Evolutionary conservation across 2,329 filamentous ascomycete species (phyloP).

Genomic region (Aspergillus ibericus): DNA sequence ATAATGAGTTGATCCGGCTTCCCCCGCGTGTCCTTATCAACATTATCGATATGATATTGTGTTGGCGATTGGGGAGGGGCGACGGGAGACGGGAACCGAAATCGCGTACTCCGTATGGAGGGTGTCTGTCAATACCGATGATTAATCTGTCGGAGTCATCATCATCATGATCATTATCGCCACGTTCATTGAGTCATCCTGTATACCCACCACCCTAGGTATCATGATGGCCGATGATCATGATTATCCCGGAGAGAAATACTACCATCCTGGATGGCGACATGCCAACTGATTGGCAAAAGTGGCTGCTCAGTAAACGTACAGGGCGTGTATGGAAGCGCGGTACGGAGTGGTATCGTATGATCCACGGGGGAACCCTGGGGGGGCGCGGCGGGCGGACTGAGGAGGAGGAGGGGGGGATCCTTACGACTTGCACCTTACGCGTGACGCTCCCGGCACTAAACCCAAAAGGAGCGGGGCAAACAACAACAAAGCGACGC

Average conservation of each 20-base stretch:
- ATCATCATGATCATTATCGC: too few species aligned
- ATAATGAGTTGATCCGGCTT: slow-evolving; percentile 10
- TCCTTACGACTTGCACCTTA: background rate
- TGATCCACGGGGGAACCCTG: slow-evolving; percentile 10
- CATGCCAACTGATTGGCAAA: too few species aligned
- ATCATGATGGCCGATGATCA: too few species aligned
- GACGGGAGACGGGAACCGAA: background rate
- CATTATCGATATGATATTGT: slow-evolving; percentile 19
- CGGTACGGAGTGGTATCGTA: slow-evolving; percentile 10
- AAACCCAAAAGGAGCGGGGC: slow-evolving; percentile 22
- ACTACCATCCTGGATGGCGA: too few species aligned
- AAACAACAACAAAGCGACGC: slow-evolving; percentile 36
- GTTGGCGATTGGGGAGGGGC: background rate
- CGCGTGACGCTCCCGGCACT: slow-evolving; percentile 30
- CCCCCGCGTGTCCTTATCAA: slow-evolving; percentile 22
- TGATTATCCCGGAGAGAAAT: too few species aligned
- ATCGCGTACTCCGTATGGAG: background rate
- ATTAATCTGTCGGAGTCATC: too few species aligned
- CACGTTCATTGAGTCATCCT: too few species aligned
- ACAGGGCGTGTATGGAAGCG: background rate
- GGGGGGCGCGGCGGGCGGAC: slow-evolving; percentile 1
- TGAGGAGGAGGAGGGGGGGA: too few species aligned
- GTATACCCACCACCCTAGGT: too few species aligned
- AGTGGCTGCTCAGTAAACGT: too few species aligned
- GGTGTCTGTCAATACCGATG: background rate